Base-by-base conservation (phyloP, 2,329 filamentous ascomycete species). In the Penicillium sp. region DNA sequence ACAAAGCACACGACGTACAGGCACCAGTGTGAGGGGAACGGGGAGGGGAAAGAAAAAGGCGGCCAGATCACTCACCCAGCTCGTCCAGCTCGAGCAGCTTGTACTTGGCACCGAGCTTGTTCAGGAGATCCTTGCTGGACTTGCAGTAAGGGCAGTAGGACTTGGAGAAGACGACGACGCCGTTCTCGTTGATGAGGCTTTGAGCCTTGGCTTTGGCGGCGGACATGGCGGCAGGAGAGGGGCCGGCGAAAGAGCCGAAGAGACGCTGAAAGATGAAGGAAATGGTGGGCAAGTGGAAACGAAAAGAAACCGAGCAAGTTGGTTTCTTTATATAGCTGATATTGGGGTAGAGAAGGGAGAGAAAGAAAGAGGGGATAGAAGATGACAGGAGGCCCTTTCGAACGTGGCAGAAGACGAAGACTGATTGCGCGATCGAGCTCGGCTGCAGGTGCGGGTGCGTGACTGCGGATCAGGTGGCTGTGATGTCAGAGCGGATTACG, bases 131-230 rank as follows among this genome's bases (percentile, higher is more conserved):
- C 83, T 97, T 97, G 60, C 85, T 83, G 51, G 83, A 77, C 49
- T 74, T 78, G 80, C 91, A 97, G 81, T 95, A 94, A 9, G 90
- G 90, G 81, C 93, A 98, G 76, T 89, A 95, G 12, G 85, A 88
- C 78, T 98, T 98, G 73, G 86, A 90, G 80, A 98, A 98, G 68
- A 98, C 88, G 63, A 93, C 87, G 70, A 95, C 90, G 62, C 82
- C 74, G 75, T 95, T 93, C 66, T 90, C 84, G 72, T 93, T 82
- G 71, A 97, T 95, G 74, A 96, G 84, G 65, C 77, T 71, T 72
- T 95, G 83, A 53, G 87, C 88, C 73, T 94, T 94, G 55, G 80
- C 78, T 74, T 87, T 88, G 65, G 88, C 87, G 67, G 86, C 82
- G 65, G 88, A 84, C 87, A 95, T 94, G 63, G 74, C 80, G 73